These are phyloP conservation scores for Trifolium pratense DNA, from an alignment of 306 rosid genomes.

Conservation along the genomic window DNA sequence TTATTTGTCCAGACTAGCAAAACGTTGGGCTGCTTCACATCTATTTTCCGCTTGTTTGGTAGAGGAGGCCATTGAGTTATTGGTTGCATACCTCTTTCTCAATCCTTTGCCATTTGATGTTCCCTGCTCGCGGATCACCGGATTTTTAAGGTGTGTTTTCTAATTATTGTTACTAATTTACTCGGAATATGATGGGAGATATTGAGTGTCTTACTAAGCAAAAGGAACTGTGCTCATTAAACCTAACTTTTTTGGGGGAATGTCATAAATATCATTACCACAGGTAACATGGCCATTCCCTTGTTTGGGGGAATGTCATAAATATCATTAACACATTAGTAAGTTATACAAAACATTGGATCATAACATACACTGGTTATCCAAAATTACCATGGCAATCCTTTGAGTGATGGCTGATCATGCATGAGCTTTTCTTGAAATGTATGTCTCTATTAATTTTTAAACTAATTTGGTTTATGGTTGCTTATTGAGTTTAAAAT, in stretches of 20 bases:
- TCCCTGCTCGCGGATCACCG: conserved; percentile 86
- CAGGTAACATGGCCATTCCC: too few species aligned
- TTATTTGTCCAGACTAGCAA: conserved; percentile 79
- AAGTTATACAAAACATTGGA: neutral
- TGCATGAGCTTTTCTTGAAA: conserved; percentile 16
- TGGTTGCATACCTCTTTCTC: conserved; percentile 83
- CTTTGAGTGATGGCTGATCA: conserved; percentile 23
- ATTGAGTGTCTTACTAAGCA: conserved; percentile 4
- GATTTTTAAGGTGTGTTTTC: conserved; percentile 77
- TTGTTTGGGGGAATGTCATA: too few species aligned
- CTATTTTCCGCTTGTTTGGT: conserved; percentile 86
- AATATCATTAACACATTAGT: too few species aligned
- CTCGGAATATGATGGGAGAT: conserved; percentile 23
- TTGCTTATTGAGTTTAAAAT: conserved; percentile 31
- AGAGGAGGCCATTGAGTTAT: conserved; percentile 87
- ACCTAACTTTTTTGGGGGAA: too few species aligned
- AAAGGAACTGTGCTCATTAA: neutral
- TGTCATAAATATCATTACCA: too few species aligned
- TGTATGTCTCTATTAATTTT: conserved; percentile 19
- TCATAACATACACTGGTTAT: conserved; percentile 10
- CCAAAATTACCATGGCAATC: conserved; percentile 6
- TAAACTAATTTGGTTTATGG: conserved; percentile 25
- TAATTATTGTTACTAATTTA: conserved; percentile 34
- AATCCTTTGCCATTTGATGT: conserved; percentile 80
- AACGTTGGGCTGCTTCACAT: conserved; percentile 94